Evolutionary conservation across 768 basidiomycete species (phyloP), one percentile per base, ranked within the genome.

Genomic region (Pisolithus marmoratus): DNA sequence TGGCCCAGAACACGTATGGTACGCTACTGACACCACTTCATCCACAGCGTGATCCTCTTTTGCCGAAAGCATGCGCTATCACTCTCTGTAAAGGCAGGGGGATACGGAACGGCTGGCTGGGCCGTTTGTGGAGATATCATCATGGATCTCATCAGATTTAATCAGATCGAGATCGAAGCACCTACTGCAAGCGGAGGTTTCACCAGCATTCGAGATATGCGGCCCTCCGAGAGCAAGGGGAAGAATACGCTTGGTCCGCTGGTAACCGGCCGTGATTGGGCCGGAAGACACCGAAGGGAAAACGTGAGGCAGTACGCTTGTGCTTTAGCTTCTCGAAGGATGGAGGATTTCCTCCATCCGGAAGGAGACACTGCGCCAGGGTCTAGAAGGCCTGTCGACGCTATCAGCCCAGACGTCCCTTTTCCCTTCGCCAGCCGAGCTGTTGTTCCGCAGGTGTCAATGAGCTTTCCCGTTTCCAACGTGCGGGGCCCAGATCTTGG

Each of bases 71-170:
- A 92, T 61, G 69, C 70, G 0, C 71, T 94, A 3, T 82, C 85
- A 9, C 80, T 87, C 5, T 92, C 90, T 8, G 78, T 93, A 59
- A 93, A 91, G 64, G 87, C 90, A 1, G 94, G 94, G 23, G 94
- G 94, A 0, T 94, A 88, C 63, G 94, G 92, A 6, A 94, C 89
- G 1, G 90, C 85, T 9, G 93, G 91, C 1, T 92, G 91, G 87
- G 82, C 90, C 44, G 80, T 94, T 49, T 83, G 83, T 15, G 94
- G 94, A 36, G 86, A 94, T 60, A 74, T 95, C 51, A 83, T 95
- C 61, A 68, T 94, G 58, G 94, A 95, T 70, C 69, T 95, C 45
- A 80, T 76, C 60, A 80, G 76, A 58, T 70, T 96, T 46, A 73
- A 74, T 48, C 83, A 85, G 36, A 73, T 88, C 37, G 79, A 83